Conservation (phyloP, 352 stramenopile species). For the Phytophthora colocasiae region DNA sequence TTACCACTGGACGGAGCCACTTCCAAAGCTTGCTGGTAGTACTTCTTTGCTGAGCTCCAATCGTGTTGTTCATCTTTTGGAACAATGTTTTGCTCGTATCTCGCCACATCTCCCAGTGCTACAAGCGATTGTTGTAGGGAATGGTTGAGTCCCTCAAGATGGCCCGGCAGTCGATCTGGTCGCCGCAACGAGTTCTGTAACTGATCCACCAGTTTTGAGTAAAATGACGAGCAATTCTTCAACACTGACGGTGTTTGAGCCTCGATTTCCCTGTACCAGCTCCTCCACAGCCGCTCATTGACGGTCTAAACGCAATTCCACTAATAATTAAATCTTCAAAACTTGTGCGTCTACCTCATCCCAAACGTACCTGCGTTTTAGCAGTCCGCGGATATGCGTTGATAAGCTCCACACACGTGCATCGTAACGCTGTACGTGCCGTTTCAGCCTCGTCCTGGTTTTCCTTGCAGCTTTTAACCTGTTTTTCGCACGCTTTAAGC, state of each 20-base stretch:
- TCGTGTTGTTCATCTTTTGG: conserved; percentile 15
- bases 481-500: conserved; percentile 27
- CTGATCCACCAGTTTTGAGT: conserved; percentile 27
- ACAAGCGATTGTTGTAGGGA: conserved; percentile 57
- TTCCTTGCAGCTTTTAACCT: conserved; percentile 24
- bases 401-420: conserved; percentile 50
- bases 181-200: conserved; percentile 25
- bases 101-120: conserved; percentile 54
- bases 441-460: conserved; percentile 6
- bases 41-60: conserved; percentile 39
- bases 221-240: conserved; percentile 33
- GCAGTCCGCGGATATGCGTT: conserved; percentile 39
- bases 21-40: conserved; percentile 47
- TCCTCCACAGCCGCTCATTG: conserved; percentile 67
- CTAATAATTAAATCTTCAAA: neutral
- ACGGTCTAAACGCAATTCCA: conserved; percentile 39
- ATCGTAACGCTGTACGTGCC: conserved; percentile 26
- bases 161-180: conserved; percentile 5
- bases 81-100: conserved; percentile 46
- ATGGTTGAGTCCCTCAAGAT: conserved; percentile 31
- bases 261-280: conserved; percentile 69
- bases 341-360: too few relatives aligned
- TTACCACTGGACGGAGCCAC: conserved; percentile 57
- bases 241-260: conserved; percentile 24
- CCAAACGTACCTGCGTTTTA: conserved; percentile 40